Base-by-base conservation (phyloP, 2,329 filamentous ascomycete genomes). In the Elsinoe fawcettii region DNA sequence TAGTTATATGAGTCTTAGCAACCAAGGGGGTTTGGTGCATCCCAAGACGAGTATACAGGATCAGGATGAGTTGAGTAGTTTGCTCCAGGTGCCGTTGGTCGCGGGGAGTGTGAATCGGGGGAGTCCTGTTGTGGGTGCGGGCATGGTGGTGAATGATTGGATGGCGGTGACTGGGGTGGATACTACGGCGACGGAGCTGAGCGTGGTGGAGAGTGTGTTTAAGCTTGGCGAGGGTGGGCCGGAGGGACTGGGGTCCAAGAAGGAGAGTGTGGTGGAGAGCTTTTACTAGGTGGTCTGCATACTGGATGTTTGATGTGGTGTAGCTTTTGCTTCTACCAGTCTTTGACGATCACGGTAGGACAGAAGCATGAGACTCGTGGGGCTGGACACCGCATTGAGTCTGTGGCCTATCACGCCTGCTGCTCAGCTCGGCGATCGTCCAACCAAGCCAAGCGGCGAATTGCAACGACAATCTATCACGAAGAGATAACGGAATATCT, bases 81-180 rank as follows among this genome's bases (percentile, higher is more conserved):
- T 99, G 74, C 80, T 99, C 61, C 92, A 97, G 75, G 92, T 99
- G 36, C 93, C 93, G 12, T 84, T 99, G 5, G 93, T 99, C 1
- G 93, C 93, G 2, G 93, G 93, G 41, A 89, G 84, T 69, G 87
- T 99, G 62, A 99, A 99, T 76, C 83, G 93, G 62, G 93, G 93
- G 61, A 90, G 85, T 69, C 85, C 90, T 60, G 91, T 99, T 27
- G 91, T 99, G n/a, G 93, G 93, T 58, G 93, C 92, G 1, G 90
- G 90, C 43, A 93, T 95, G 88, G 90, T 96, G 4, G 90, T 96
- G 62, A 96, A 96, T 71, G 92, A 97, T 79, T 96, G 92, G 91
- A 83, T 96, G 74, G 90, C 92, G 27, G 89, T 96, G 27, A 95
- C 90, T n/a, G 91, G 60, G 30, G 30, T 51, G 62, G 91, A 96